A percentile compares a stretch with the other conserved stretches of the same genome.
Evolutionary conservation across 345 rosid species (phyloP).

Genomic region (Eucalyptus regnans): DNA sequence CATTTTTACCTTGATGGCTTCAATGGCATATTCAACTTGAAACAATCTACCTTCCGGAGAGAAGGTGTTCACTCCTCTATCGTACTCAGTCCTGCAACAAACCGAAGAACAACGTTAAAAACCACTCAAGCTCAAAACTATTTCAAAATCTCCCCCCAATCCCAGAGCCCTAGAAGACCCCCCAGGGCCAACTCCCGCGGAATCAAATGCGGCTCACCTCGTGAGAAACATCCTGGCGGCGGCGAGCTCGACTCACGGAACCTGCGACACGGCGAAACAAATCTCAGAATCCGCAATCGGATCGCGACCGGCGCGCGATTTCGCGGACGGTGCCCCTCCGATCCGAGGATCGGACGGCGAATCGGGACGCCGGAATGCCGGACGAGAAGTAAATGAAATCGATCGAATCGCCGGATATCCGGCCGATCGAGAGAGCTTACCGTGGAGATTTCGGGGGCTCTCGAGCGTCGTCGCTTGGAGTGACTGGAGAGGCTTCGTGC

Average conservation of each 20-base stretch:
- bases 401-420: not conserved
- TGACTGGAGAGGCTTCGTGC: not conserved
- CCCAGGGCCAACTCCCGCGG: not conserved
- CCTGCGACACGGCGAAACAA: not conserved
- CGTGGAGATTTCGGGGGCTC: not conserved
- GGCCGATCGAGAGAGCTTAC: not conserved
- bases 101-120: not conserved
- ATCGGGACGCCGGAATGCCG: not conserved
- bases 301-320: not conserved
- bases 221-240: constrained; percentile 5
- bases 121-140: not conserved
- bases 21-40: constrained; percentile 98
- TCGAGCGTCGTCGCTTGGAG: not conserved
- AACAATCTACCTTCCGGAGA: constrained; percentile 95
- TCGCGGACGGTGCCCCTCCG: not conserved
- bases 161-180: not conserved
- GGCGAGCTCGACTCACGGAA: not conserved
- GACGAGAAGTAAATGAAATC: not conserved
- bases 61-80: constrained; percentile 97
- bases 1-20: constrained; percentile 78
- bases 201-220: not conserved
- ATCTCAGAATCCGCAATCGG: not conserved
- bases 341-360: not conserved
- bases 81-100: constrained; percentile 82
- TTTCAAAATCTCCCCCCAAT: not conserved